Evolutionary conservation across 768 basidiomycete species (phyloP), one percentile per base, ranked within the genome.

Genomic region (Candolleomyces efflorescens): DNA sequence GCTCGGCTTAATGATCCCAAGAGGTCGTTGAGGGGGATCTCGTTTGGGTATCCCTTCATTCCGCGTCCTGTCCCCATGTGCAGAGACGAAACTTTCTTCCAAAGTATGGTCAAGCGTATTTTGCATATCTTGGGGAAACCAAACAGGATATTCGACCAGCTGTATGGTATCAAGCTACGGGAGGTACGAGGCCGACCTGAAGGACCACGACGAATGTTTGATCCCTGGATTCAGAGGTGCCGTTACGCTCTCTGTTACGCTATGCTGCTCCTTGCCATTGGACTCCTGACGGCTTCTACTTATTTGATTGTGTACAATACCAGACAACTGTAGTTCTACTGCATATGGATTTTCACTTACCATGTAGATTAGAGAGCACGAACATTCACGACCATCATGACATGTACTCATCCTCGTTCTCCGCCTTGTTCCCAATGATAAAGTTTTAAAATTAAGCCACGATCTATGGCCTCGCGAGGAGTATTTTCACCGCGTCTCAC

Each of bases 41-140:
- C 75, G 15, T 79, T 78, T 59, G 81, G 84, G 13, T 84, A 86
- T 59, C 86, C 86, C 13, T 85, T 86, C 60, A 73, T 86, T 38
- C 75, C 83, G 2, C 78, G 83, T 10, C 79, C 82, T 2, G 69
- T 71, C 11, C 52, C 43, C 46, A 18, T 32, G 22, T 18, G 20
- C n/a, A 17, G 22, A 7, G 27, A 46, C 17, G 56, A 57, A 18
- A 58, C 41, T 56, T 1, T 59, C 60, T 48, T 48, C 60, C 17
- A 20, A 44, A 26, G 57, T 39, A 41, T 63, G 37, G 43, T 58
- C 39, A 58, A 53, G 44, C 57, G 64, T 54, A 59, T 69, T 37
- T 52, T 65, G 27, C 62, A 68, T 59, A 52, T 82, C 64, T 69
- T 82, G 67, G 60, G 68, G 55, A 66, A 75, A 72, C 65, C 86